These are phyloP conservation scores for Orbilia brochopaga DNA, from an alignment of 2,329 filamentous ascomycete genomes.

Conservation along the genomic window DNA sequence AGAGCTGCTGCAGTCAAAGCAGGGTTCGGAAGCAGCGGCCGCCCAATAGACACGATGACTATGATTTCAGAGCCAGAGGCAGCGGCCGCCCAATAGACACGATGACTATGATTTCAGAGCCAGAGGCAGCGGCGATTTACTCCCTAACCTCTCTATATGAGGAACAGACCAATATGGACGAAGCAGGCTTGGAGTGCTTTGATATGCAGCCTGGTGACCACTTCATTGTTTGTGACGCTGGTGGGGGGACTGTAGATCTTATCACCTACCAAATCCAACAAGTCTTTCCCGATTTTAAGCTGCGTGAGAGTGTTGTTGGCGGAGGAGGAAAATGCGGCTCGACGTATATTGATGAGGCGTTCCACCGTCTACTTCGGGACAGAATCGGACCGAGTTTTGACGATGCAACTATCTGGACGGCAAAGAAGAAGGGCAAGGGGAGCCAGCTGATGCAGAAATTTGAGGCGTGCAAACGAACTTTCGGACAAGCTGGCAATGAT, in stretches of 20 bases:
- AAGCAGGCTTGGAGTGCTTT: conserved; percentile 4
- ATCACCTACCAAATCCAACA: conserved; percentile 49
- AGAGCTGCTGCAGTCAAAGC: conserved; percentile 14
- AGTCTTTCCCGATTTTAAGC: conserved; percentile 38
- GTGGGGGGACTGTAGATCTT: conserved; percentile 56
- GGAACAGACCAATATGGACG: conserved; percentile 3
- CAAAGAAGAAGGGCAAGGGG: conserved; percentile 31
- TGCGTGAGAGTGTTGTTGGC: conserved; percentile 52
- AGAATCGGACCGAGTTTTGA: conserved; percentile 39
- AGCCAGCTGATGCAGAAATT: conserved; percentile 47
- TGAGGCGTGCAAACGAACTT: conserved; percentile 32
- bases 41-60: conserved; percentile 17
- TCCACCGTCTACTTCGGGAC: conserved; percentile 20
- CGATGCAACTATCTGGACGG: conserved; percentile 14
- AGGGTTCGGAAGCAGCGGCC: conserved; percentile 18
- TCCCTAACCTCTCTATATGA: conserved; percentile 14
- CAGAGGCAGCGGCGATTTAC: conserved; percentile 28
- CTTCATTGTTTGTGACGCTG: conserved; percentile 55
- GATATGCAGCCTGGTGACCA: conserved; percentile 33
- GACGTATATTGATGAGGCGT: conserved; percentile 52
- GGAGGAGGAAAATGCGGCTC: conserved; percentile 52
- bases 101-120: conserved; percentile 30
- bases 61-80: conserved; percentile 36
- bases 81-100: conserved; percentile 21
- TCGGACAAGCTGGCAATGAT: conserved; percentile 18